Evolutionary conservation across 345 rosid genomes (phyloP).

Genomic region (Eutrema yunnanense): DNA sequence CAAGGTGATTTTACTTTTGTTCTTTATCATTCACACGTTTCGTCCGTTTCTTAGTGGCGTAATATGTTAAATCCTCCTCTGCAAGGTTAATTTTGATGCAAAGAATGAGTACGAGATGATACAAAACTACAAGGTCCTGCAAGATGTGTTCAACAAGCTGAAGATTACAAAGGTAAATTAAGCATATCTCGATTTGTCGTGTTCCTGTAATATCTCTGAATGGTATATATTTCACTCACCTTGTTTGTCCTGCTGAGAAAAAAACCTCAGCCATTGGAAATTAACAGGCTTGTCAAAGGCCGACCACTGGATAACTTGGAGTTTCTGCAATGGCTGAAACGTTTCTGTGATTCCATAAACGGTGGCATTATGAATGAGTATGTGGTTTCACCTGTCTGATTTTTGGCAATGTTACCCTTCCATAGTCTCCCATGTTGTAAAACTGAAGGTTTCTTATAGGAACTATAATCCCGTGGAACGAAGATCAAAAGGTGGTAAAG

Average conservation of each 20-base stretch:
- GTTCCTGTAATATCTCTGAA: not conserved
- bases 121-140: conserved; percentile 94
- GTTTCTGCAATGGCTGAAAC: conserved; percentile 94
- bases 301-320: conserved; percentile 97
- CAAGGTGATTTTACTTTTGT: conserved; percentile 40
- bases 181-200: not conserved
- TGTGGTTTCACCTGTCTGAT: not conserved
- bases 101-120: conserved; percentile 91
- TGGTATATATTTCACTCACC: not conserved
- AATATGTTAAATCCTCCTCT: not conserved
- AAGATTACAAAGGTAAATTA: conserved; percentile 71
- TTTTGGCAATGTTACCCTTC: not conserved
- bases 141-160: conserved; percentile 88
- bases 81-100: conserved; percentile 90
- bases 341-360: conserved; percentile 90
- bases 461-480: conserved; percentile 89
- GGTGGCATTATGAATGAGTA: conserved; percentile 98
- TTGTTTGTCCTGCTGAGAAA: not conserved
- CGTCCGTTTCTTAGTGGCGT: not conserved
- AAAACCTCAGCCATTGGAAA: conserved; percentile 71
- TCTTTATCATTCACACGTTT: not conserved
- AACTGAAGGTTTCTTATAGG: conserved; percentile 32
- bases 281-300: conserved; percentile 84
- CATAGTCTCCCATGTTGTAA: not conserved
- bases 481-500: conserved; percentile 69